Base-by-base conservation (phyloP, 1,284 basidiomycete genomes). In the Hortiboletus rubellus region DNA sequence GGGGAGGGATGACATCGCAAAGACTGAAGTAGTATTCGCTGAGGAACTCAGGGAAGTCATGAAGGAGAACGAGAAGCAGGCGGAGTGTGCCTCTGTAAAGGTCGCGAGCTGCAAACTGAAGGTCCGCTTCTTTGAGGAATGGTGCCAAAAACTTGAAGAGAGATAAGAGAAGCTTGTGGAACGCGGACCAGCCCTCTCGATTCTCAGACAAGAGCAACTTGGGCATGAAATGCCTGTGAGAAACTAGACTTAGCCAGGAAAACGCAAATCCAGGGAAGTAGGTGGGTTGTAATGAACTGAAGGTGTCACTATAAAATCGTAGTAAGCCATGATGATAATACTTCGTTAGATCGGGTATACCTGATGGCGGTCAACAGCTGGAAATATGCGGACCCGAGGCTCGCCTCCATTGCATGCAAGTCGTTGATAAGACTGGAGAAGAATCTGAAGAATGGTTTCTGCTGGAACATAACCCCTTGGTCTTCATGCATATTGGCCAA, bases 251-350 rank as follows among this genome's bases (percentile, higher is more conserved):
- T 81, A 98, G 88, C 97, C 97, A 99, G 33, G 95, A 96, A 76
- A 98, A 99, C 3, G 96, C 91, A 74, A 99, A 99, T 40, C 95
- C 92, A 9, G 97, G 97, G 80, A 98, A 99, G 76, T 96, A 96
- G 7, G 88, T 90, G 4, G 97, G 97, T 74, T 99, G 96, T 59
- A 97, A 79, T 45, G 96, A 97, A 74, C 95, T 96, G 73, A 98
- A 89, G 7, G 94, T 95, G 72, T 98, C 96, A 72, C 94, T 96
- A 65, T 18, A 42, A 37, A 52, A 53, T 47, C 27, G 12, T 45
- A 17, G 31, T 74, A 17, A 63, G 61, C 36, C 48, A 57, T 33
- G 55, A 45, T 47, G 61, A 31, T 60, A 54, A 46, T 18, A 44
- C 22, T 27, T n/a, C 18, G 46, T 12, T 3, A 6, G 22, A 47